These are phyloP conservation scores for Trypanosoma platydactyli DNA, from an alignment of 208 protist genomes.

Conservation along the genomic window DNA sequence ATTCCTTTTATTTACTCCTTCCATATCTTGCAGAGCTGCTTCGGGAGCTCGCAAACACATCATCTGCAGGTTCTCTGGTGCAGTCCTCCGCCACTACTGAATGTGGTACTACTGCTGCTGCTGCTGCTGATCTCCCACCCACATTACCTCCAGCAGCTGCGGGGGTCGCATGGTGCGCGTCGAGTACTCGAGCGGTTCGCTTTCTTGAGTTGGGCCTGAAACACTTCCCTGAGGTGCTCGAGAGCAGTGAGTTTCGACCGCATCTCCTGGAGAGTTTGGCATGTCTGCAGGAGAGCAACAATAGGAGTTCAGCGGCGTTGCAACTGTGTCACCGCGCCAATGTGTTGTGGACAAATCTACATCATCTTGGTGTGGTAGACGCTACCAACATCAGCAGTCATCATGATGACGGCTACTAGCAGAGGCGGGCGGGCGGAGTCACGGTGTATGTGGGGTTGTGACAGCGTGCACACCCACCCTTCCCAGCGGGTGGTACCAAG, in stretches of 20 bases:
- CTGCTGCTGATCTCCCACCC: neutral
- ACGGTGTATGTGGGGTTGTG: no score
- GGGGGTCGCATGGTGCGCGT: conserved; percentile 8
- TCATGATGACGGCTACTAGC: neutral
- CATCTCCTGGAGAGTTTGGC: neutral
- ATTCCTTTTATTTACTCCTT: conserved; percentile 30
- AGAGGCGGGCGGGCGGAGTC: neutral
- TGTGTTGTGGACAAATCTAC: neutral
- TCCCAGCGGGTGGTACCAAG: no score
- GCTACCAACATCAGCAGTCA: neutral
- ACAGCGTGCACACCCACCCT: no score
- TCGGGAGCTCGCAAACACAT: conserved; percentile 5
- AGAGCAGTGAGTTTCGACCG: conserved; percentile 5
- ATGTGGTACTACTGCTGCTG: no score
- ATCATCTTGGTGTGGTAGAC: neutral
- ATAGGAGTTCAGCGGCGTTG: neutral
- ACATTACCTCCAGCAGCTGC: neutral
- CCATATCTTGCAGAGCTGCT: conserved; percentile 22
- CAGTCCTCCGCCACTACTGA: neutral
- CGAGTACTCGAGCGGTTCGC: conserved; percentile 14
- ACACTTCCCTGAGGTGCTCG: conserved; percentile 28
- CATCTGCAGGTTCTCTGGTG: neutral
- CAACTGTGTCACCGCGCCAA: conserved; percentile 5
- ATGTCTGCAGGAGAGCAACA: neutral
- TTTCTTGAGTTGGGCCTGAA: conserved; percentile 28